Evolutionary conservation across 805 yeast genomes (phyloP), one percentile per base, ranked within the genome.

Genomic region (Kluyveromyces dobzhanskii): DNA sequence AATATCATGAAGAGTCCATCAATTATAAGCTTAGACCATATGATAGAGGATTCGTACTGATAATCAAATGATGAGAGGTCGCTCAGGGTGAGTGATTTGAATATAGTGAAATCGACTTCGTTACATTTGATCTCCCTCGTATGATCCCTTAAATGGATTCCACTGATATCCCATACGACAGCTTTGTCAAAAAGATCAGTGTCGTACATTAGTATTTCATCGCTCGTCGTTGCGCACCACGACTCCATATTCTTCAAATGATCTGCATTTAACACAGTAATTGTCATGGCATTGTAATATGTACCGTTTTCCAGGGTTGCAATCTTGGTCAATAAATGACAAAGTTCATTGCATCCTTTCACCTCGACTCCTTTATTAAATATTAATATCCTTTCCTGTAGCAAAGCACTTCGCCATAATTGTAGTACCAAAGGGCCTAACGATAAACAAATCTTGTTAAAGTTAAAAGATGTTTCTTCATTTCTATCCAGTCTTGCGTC

Each of bases 361-460:
- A 59, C 53, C 2, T 56, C 44, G 3, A 53, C 54, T 1, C 55
- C 57, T 11, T 48, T 30, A 6, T 57, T 50, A 18, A 59, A 23
- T 11, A 61, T 51, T 11, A 61, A 28, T 13, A 61, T 41, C 32
- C 56, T 50, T 33, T 56, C 56, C 23, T 47, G 46, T 4, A 54
- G 33, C 4, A 59, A 35, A 14, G 55, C 46, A 16, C 57, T 42
- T 40, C 56, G 57, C 66, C 66, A 60, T 12, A 61, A 32, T 4
- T 63, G 53, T 30, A 56, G 54, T 4, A 60, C 43, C 14, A 58
- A 46, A 9, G 65, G 62, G 2, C 64, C 66, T n/a, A 61, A 34
- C 24, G 39, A 43, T 27, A 49, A 44, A 5, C 50, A 4, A 53
- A 52, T 14, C 49, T 39, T 28, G 46, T 40, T 19, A 47, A 51